Evolutionary conservation across 352 stramenopile genomes (phyloP).

Genomic region (Blastocystis sp.): DNA sequence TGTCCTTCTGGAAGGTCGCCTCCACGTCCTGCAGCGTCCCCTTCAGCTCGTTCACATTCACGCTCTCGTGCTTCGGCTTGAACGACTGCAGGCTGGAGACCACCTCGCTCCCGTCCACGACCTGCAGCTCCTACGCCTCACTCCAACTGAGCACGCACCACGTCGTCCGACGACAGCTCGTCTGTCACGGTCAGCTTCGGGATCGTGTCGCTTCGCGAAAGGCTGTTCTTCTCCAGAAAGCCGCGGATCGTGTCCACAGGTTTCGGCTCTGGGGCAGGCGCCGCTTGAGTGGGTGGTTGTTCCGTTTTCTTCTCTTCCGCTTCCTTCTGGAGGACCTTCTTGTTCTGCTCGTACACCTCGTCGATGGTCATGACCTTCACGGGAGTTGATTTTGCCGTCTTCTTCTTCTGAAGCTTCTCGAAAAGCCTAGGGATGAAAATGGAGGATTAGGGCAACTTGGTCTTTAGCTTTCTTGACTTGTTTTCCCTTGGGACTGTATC

Average conservation of each 20-base stretch:
- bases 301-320: background rate
- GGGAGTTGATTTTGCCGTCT: background rate
- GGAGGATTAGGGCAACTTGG: background rate
- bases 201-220: background rate
- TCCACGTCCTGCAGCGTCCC: background rate
- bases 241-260: background rate
- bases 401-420: constrained; percentile 39
- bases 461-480: constrained; percentile 47
- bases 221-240: constrained; percentile 14
- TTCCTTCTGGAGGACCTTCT: constrained; percentile 7
- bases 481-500: background rate
- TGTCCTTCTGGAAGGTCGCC: background rate
- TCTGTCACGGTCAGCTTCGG: constrained; percentile 41
- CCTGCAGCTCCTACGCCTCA: constrained; percentile 16
- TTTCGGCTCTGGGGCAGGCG: background rate
- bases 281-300: too few relatives aligned
- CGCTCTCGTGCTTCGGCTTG: background rate
- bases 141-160: background rate
- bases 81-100: constrained; percentile 34
- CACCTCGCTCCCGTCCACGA: constrained; percentile 1
- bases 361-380: constrained; percentile 48
- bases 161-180: constrained; percentile 42
- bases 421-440: background rate
- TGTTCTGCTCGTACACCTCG: constrained; percentile 17
- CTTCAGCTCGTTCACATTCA: background rate